phyloP scores from a whole-genome alignment of 23 red algal species.

The Gracilariopsis chorda region DNA sequence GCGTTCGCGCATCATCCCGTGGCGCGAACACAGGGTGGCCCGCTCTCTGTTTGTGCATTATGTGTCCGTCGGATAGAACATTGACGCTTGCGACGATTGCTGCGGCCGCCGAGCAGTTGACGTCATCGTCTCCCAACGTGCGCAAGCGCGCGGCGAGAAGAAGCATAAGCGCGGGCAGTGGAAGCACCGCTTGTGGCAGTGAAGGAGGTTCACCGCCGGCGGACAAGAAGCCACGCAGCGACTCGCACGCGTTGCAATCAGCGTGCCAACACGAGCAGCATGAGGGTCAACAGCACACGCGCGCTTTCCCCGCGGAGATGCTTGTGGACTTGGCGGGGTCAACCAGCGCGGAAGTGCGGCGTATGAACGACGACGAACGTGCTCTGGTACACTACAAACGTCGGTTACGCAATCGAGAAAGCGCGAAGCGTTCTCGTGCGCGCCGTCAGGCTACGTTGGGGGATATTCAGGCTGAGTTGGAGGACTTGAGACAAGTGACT shows the following conservation, averaged over 20 bases:
- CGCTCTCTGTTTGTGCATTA: too few species aligned
- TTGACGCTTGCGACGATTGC: neutral
- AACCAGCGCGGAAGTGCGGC: conserved; percentile 58
- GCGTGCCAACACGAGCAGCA: too few species aligned
- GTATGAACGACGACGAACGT: conserved; percentile 68
- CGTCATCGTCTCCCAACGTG: neutral
- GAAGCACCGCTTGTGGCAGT: neutral
- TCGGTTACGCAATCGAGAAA: conserved; percentile 48
- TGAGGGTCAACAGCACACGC: neutral
- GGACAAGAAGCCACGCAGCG: neutral
- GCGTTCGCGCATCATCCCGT: too few species aligned
- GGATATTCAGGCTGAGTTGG: conserved; percentile 59
- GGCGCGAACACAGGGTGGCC: too few species aligned
- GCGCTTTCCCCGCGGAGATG: conserved; percentile 35
- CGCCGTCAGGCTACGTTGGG: conserved; percentile 38
- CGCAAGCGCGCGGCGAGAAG: neutral
- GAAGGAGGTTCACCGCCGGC: neutral
- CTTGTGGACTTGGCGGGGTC: conserved; percentile 57
- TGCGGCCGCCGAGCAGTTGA: neutral
- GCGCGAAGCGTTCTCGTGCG: conserved; percentile 54
- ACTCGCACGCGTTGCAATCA: too few species aligned
- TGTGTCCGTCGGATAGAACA: too few species aligned
- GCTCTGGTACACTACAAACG: conserved; percentile 74
- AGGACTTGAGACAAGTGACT: conserved; percentile 51
- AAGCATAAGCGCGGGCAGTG: neutral